Evolutionary conservation across 2,329 filamentous ascomycete genomes (phyloP).

Genomic region (Dactylellina drechsleri): DNA sequence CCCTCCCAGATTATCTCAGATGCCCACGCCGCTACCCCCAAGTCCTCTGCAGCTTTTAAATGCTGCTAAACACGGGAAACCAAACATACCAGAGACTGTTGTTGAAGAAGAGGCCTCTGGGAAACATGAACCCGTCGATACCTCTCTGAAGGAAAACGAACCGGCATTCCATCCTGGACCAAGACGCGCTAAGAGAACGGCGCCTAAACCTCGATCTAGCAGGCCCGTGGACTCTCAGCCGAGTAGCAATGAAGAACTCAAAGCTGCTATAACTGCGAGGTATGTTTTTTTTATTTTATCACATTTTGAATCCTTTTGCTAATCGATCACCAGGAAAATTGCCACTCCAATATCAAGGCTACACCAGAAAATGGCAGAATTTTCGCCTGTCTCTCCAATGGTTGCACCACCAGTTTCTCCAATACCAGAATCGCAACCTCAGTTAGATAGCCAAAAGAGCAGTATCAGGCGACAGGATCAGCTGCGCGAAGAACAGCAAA

Average conservation of each 20-base stretch:
- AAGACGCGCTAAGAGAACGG: constrained; percentile 30
- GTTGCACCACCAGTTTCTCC: constrained; percentile 19
- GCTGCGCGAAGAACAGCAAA: constrained; percentile 42
- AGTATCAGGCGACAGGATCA: constrained; percentile 36
- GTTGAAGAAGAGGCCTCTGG: constrained; percentile 24
- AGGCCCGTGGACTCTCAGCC: constrained; percentile 18
- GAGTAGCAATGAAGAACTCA: constrained; percentile 30
- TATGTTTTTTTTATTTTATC: background rate
- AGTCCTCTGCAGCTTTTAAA: constrained; percentile 43
- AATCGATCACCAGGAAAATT: constrained; percentile 28
- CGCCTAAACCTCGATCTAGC: constrained; percentile 6
- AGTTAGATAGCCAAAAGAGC: constrained; percentile 19
- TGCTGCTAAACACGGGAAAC: constrained; percentile 25
- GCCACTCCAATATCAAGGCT: constrained; percentile 45
- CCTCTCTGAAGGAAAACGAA: constrained; percentile 36
- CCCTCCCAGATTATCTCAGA: constrained; percentile 36
- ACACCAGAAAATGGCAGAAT: constrained; percentile 46
- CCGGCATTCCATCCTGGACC: constrained; percentile 35
- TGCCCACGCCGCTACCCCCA: constrained; percentile 45
- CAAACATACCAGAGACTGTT: constrained; percentile 49
- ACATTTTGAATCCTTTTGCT: background rate
- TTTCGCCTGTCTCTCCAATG: constrained; percentile 48
- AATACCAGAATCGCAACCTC: constrained; percentile 34
- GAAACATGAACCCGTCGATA: constrained; percentile 17
- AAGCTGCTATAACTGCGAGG: constrained; percentile 22